Evolutionary conservation across 805 yeast genomes (phyloP), one percentile per base, ranked within the genome.

Genomic region (Starmerella vaccinii): DNA sequence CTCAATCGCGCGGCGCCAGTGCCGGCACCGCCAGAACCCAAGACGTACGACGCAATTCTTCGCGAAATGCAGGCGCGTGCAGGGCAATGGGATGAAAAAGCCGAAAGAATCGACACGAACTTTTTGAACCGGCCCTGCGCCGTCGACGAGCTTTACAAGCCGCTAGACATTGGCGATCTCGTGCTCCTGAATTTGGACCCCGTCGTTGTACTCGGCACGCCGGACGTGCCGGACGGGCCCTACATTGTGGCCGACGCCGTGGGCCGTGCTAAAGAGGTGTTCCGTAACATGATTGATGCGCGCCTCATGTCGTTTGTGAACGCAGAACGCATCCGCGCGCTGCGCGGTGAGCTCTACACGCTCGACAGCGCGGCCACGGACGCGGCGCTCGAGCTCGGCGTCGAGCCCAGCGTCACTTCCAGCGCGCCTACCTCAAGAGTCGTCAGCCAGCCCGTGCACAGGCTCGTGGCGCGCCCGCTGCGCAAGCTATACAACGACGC

Each of bases 111-210:
- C 8, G n/a, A 15, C 15, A 41, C 22, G 4, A 18, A 18, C 23
- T n/a, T 22, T 16, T 23, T 41, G 9, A 15, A 27, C 13, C 34
- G 34, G n/a, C 45, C 24, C 33, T 19, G n/a, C n/a, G 9, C 33
- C 5, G 34, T 15, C 24, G 39, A 27, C 16, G 51, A 48, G 18
- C 30, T 51, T 16, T 12, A n/a, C 10, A 27, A 39, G 16, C 51
- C 53, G 16, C 15, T 49, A 12, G 34, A 26, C 2, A 10, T 37
- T n/a, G 58, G 58, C n/a, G 56, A 55, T 41, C 32, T 55, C n/a
- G 51, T 52, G 22, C 39, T 55, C 9, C 29, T 49, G 21, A 42
- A 49, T 27, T 38, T 49, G 15, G 52, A 43, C 23, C 58, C 54
- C 2, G 46, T 33, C 19, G 51, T 55, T 5, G 50, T 55, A 5